A percentile compares a stretch with the other conserved stretches of the same genome.
These are phyloP conservation scores for Fusarium sp. DNA, from an alignment of 2,329 filamentous ascomycete species.

Conservation along the genomic window DNA sequence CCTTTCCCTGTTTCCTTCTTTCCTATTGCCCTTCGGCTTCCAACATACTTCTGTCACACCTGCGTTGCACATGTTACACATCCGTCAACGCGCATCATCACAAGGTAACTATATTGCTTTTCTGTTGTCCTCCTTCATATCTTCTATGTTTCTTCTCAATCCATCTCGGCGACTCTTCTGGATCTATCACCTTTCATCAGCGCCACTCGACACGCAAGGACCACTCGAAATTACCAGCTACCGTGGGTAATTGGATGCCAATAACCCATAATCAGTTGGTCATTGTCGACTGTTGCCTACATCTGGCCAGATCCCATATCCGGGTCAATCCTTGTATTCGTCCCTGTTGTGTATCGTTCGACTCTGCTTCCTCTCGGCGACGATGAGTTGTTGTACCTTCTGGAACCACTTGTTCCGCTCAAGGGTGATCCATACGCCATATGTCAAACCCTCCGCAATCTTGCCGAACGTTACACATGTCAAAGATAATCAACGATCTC, in stretches of 20 bases:
- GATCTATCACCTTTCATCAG: slow-evolving; percentile 13
- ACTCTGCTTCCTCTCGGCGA: slow-evolving; percentile 26
- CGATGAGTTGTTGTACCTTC: slow-evolving; percentile 22
- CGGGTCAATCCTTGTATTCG: slow-evolving; percentile 13
- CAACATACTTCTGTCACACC: slow-evolving; percentile 33
- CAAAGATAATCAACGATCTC: slow-evolving; percentile 13
- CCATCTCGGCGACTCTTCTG: slow-evolving; percentile 4
- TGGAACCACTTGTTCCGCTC: slow-evolving; percentile 17
- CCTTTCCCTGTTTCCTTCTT: slow-evolving; percentile 9
- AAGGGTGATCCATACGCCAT: slow-evolving; percentile 22
- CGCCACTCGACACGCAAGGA: slow-evolving; percentile 22
- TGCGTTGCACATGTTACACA: slow-evolving; percentile 26
- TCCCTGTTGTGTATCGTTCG: slow-evolving; percentile 32
- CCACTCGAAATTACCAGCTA: slow-evolving; percentile 17
- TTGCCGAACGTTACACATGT: slow-evolving; percentile 33
- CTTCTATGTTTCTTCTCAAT: background rate
- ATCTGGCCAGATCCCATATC: slow-evolving; percentile 2
- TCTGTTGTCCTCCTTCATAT: background rate
- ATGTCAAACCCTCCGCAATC: slow-evolving; percentile 32
- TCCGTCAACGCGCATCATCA: slow-evolving; percentile 1
- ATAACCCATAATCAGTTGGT: background rate
- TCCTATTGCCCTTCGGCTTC: slow-evolving; percentile 11
- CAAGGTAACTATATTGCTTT: slow-evolving; percentile 11
- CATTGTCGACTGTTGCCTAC: background rate
- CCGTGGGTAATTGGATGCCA: slow-evolving; percentile 5